Base-by-base conservation (phyloP, 164 flowering plant species). In the Taxillus chinensis region DNA sequence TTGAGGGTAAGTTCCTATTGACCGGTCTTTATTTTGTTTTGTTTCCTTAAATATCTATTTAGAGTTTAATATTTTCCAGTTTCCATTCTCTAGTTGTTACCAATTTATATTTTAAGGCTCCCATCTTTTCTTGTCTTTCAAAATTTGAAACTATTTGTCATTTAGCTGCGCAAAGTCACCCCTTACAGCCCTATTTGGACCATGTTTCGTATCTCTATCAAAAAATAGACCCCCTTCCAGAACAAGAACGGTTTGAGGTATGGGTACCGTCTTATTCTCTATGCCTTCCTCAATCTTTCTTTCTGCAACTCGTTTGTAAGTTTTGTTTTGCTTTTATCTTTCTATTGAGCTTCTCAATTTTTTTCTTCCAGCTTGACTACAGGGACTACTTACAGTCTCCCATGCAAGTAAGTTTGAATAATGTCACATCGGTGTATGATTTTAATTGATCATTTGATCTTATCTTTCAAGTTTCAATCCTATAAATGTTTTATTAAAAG, bases 321-420 rank as follows among this genome's bases (percentile, higher is more conserved):
- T 40, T 8, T 41, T 15, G 38, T 67, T 61, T 8, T 27, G 27
- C 27, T 27, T 27, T 27, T 27, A 27, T 27, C 27, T 27, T 27
- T 27, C 27, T 27, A 27, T 27, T 78, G 62, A 71, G 67, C 13
- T 17, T 54, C 39, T 60, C 27, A 38, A 45, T 60, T 15, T 67
- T 27, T 45, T 77, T 48, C 12, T 80, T 58, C 57, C 96, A 95
- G 99, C 82, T 91, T 76, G 87, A 90, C 17, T 95, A 91, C 74
- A 76, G 97, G 70, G 99, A 95, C 68, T 95, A 84, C 64, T 71
- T 95, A 64, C 97, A 91, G 68, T 80, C 96, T 61, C 99, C 99
- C 13, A 70, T 95, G 79, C 99, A 95, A 77, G 97, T 86, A 69
- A 73, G 75, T 62, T 50, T 59, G 65, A n/a, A n/a, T n/a, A n/a